A percentile compares a stretch with the other conserved stretches of the same genome.
Conservation (phyloP, 208 protist species). For the Vickermania spadyakhi region DNA sequence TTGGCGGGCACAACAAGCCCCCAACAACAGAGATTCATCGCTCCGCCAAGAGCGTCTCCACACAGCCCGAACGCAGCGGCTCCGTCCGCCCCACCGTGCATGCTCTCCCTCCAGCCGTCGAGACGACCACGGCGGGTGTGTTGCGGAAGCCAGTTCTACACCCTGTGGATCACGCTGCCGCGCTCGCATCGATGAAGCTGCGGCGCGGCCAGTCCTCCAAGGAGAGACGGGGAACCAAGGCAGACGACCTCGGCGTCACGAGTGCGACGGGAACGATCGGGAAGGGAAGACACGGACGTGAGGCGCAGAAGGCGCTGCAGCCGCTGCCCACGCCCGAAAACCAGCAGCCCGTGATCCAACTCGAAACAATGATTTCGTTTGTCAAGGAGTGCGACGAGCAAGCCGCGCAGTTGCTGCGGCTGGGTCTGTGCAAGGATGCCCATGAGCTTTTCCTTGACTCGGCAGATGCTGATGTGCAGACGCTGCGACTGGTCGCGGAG, state of each 20-base stretch:
- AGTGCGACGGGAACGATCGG: background rate
- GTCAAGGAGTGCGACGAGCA: constrained; percentile 20
- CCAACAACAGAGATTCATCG: too few species aligned
- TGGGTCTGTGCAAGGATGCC: constrained; percentile 23
- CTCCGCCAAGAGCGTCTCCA: background rate
- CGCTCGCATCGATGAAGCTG: background rate
- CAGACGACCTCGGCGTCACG: background rate
- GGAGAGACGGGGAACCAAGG: background rate
- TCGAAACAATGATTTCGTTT: constrained; percentile 10
- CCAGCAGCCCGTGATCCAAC: background rate
- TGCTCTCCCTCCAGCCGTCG: background rate
- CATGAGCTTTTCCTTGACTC: constrained; percentile 17
- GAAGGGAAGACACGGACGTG: background rate
- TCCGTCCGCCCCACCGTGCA: background rate
- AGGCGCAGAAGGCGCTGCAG: background rate
- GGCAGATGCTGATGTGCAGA: constrained; percentile 11
- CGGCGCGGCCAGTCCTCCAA: background rate
- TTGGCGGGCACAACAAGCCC: background rate
- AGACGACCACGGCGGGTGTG: background rate
- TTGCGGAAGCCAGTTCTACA: background rate
- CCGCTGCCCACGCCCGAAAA: background rate
- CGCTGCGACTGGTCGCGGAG: constrained; percentile 10
- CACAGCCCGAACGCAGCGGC: background rate
- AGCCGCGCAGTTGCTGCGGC: constrained; percentile 14
- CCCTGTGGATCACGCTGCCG: background rate